Evolutionary conservation across 768 basidiomycete genomes (phyloP), one percentile per base, ranked within the genome.

Genomic region (Panellus pusillus): DNA sequence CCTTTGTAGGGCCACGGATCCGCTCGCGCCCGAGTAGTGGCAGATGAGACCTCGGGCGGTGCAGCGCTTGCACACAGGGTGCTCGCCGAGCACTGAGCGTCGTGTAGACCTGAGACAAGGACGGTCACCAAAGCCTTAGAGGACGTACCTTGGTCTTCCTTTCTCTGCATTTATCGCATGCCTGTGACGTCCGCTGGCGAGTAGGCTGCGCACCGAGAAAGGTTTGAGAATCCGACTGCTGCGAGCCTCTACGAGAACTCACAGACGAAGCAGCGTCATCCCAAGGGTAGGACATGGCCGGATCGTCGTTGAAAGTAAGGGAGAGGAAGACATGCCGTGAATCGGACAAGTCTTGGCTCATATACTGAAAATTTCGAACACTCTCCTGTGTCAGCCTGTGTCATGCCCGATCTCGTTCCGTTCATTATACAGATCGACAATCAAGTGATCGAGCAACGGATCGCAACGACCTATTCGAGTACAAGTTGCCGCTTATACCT

Each of bases 91-190:
- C 82, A 84, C 82, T 84, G 58, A 17, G 44, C 24, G 31, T 40
- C 17, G 36, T 24, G 24, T 24, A 24, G 24, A 24, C 24, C 24
- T 24, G 24, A 24, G 24, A 24, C 24, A 24, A 6, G 24, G 24
- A 24, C 24, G 24, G 6, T 24, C 3, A 24, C 14, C 9, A 24
- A 36, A 36, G 20, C 19, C 52, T 14, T 29, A 32, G 32, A 12
- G 15, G 32, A 8, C 70, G 36, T 54, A 80, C 82, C 72, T 82
- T 82, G 8, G 80, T 81, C 68, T 84, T 84, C 20, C 81, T 72
- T 52, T 77, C 75, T 15, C 82, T 70, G 61, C 82, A 84, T 62
- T 79, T 80, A 53, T 80, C 77, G 61, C 82, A 84, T 18, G 82
- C 82, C 53, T 79, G 79, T 0, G 74, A 68, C 14, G 78, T 81